Base-by-base conservation (phyloP, 2,329 filamentous ascomycete genomes). In the Diplocarpon rosae region DNA sequence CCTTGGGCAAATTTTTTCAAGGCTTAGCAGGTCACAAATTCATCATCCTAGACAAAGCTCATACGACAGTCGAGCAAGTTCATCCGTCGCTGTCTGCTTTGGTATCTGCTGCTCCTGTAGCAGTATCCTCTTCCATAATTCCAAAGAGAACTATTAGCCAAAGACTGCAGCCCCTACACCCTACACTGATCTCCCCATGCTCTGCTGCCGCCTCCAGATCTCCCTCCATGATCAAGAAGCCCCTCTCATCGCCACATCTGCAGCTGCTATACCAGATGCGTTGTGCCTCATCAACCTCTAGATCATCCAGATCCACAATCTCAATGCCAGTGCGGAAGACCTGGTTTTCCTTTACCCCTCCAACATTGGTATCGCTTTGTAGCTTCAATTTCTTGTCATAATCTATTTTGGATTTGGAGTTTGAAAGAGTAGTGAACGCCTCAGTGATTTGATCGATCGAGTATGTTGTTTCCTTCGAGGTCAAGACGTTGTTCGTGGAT, bases 71-170 rank as follows among this genome's bases (percentile, higher is more conserved):
- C 3, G 20, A 7, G 20, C 20, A 24, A 24, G 20, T 24, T 24
- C 20, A 24, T 24, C 20, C 20, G 7, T 3, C 20, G 4, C 20
- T 7, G 3, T 5, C n/a, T 32, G 30, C n/a, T 12, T 32, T 32
- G 11, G 30, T 5, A 32, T 32, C 12, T 13, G 29, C 15, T 30
- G 38, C 32, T 24, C 8, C 29, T 24, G 28, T 17, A 10, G 10
- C n/a, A 7, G 12, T 20, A 30, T 47, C 59, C 38, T 66, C 59
- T 39, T 66, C 70, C 24, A 76, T 62, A 12, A 78, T 68, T 8
- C 73, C 75, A 65, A 82, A 83, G 40, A 78, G 69, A 31, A 83
- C 76, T 45, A 72, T 71, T 41, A 83, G 60, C 77, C 77, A 83
- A 37, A 83, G 64, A 57, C 78, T 83, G 52, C 79, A 83, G 54